These are phyloP conservation scores for Fusarium nelsonii DNA, from an alignment of 2,329 filamentous ascomycete genomes.

Conservation along the genomic window DNA sequence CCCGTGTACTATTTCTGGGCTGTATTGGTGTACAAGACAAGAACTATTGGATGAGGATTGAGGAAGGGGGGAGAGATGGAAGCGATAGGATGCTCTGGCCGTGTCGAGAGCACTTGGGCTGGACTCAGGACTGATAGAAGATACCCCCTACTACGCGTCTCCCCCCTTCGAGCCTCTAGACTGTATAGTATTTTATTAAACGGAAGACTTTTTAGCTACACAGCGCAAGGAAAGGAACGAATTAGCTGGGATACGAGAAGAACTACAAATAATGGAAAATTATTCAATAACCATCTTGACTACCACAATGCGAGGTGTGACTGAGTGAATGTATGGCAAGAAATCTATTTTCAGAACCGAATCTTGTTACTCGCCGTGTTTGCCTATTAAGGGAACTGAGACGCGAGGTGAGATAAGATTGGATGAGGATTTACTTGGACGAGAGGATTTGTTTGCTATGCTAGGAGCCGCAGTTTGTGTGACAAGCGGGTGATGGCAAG, in stretches of 20 bases:
- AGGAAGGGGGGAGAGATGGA: conserved; percentile 36
- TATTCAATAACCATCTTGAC: conserved; percentile 7
- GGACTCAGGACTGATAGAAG: conserved; percentile 52
- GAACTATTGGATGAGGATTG: conserved; percentile 37
- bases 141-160: conserved; percentile 48
- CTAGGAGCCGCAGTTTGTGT: conserved; percentile 36
- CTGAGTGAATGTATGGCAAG: neutral
- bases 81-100: conserved; percentile 39
- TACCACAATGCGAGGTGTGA: neutral
- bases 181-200: conserved; percentile 48
- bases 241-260: conserved; percentile 27
- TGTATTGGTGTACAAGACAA: conserved; percentile 48
- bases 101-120: conserved; percentile 48
- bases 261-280: conserved; percentile 35
- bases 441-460: conserved; percentile 34
- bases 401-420: conserved; percentile 25
- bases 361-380: conserved; percentile 25
- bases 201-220: conserved; percentile 44
- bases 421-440: conserved; percentile 23
- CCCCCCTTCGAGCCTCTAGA: conserved; percentile 44
- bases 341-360: conserved; percentile 24
- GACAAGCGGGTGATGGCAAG: conserved; percentile 25
- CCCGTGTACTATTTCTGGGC: conserved; percentile 45
- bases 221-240: conserved; percentile 39
- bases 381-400: conserved; percentile 26